These are phyloP conservation scores for Pythium aquatile DNA, from an alignment of 352 stramenopile species.

Conservation along the genomic window DNA sequence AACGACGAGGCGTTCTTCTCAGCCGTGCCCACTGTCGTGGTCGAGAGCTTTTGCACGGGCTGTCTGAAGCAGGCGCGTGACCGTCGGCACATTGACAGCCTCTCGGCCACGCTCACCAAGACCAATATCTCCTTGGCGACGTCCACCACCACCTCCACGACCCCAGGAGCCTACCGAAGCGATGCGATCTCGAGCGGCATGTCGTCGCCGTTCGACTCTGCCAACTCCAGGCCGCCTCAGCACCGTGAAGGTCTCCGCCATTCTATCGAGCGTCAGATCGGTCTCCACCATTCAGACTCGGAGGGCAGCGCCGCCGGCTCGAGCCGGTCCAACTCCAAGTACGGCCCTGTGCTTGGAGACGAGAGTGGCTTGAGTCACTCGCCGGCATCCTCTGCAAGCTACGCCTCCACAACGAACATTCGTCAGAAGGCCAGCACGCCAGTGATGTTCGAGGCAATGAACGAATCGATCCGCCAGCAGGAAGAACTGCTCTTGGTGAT, in stretches of 20 bases:
- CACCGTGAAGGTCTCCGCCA: constrained; percentile 8
- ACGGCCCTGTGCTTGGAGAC: neutral
- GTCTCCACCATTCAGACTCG: constrained; percentile 19
- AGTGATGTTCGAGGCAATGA: constrained; percentile 27
- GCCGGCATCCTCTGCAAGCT: constrained; percentile 10
- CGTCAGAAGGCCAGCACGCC: neutral
- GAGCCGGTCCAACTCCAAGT: constrained; percentile 10
- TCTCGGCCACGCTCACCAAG: constrained; percentile 22
- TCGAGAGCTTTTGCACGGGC: constrained; percentile 26
- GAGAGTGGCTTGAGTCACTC: neutral
- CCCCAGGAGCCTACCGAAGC: neutral
- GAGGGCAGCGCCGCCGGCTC: constrained; percentile 14
- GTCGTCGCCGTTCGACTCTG: neutral
- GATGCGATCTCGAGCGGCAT: constrained; percentile 9
- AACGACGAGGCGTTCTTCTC: constrained; percentile 27
- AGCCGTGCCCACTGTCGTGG: constrained; percentile 8
- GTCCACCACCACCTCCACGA: neutral
- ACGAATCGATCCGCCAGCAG: constrained; percentile 28
- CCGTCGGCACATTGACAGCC: constrained; percentile 17
- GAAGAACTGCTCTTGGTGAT: constrained; percentile 29
- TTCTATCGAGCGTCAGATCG: constrained; percentile 24
- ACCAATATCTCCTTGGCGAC: constrained; percentile 16
- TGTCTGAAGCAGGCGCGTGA: constrained; percentile 26
- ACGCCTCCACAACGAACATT: constrained; percentile 6
- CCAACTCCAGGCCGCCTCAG: neutral